A percentile compares a stretch with the other conserved stretches of the same genome.
Conservation (phyloP, 2,329 filamentous ascomycete genomes). For the Aspergillus candidus region DNA sequence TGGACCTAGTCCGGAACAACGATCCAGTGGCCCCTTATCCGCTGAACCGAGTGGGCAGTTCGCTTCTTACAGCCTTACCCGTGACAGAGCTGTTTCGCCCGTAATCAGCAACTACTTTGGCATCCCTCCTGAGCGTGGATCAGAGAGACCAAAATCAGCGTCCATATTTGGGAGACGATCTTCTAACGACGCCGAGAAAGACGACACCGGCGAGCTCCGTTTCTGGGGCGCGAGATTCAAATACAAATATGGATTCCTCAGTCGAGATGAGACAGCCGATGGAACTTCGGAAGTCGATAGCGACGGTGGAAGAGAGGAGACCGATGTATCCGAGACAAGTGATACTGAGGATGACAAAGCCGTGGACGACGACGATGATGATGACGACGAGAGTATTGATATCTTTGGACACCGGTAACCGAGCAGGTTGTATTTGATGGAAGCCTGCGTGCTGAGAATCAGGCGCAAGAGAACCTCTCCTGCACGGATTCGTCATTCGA, state of each 20-base stretch:
- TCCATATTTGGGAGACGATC: slow-evolving; percentile 22
- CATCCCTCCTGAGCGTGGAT: slow-evolving; percentile 30
- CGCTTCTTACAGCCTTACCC: slow-evolving; percentile 32
- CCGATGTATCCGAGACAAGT: slow-evolving; percentile 16
- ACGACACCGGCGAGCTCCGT: slow-evolving; percentile 53
- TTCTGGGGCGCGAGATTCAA: slow-evolving; percentile 51
- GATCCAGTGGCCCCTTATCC: slow-evolving; percentile 15
- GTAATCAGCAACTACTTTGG: slow-evolving; percentile 43
- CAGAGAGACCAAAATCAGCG: slow-evolving; percentile 23
- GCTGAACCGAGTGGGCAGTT: slow-evolving; percentile 19
- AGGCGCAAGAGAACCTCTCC: no score
- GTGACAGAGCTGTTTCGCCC: slow-evolving; percentile 37
- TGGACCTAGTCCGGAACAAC: slow-evolving; percentile 14
- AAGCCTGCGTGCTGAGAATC: no score
- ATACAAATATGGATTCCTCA: slow-evolving; percentile 32
- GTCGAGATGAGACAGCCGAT: slow-evolving; percentile 23
- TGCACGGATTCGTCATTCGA: background rate
- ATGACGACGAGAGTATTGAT: slow-evolving; percentile 44
- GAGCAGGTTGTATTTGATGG: no score
- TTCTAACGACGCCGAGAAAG: slow-evolving; percentile 27
- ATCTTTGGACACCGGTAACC: slow-evolving; percentile 49
- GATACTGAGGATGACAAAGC: slow-evolving; percentile 38
- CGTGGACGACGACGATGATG: slow-evolving; percentile 48
- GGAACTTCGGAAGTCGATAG: slow-evolving; percentile 14
- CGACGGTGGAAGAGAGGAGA: slow-evolving; percentile 18